phyloP scores from a whole-genome alignment of 2,329 filamentous ascomycete genomes.

The Pestalotiopsis sp. region DNA sequence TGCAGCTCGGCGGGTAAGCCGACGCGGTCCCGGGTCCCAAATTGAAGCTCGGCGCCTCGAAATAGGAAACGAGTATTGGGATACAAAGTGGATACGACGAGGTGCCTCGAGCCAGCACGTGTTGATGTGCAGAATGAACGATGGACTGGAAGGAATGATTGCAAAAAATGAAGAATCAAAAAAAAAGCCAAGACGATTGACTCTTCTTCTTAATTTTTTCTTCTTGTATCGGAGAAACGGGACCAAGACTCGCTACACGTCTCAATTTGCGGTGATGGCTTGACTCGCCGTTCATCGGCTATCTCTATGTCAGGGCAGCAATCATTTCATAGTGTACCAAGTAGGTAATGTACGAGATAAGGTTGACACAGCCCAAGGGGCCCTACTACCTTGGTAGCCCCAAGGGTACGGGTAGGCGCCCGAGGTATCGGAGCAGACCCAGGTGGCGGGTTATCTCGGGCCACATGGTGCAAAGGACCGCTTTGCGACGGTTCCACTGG shows the following conservation, averaged over 20 bases:
- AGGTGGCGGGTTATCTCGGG: constrained; percentile 9
- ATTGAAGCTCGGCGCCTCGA: not conserved
- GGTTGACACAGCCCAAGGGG: constrained; percentile 4
- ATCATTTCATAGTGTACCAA: not conserved
- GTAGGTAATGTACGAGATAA: constrained; percentile 8
- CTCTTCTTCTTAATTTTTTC: not conserved
- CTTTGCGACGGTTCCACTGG: constrained; percentile 1
- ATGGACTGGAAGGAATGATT: not conserved
- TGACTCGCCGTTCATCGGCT: constrained; percentile 14
- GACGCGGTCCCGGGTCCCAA: not conserved
- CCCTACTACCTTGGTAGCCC: not conserved
- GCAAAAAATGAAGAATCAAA: not conserved
- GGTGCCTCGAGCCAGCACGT: not conserved
- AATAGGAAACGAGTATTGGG: not conserved
- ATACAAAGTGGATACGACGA: not conserved
- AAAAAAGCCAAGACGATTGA: not conserved
- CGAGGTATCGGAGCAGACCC: not conserved
- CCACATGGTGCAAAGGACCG: constrained; percentile 3
- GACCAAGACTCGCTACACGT: not conserved
- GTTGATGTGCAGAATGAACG: not conserved
- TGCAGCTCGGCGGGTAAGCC: not conserved
- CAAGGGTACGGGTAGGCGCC: not conserved
- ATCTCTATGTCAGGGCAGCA: not conserved
- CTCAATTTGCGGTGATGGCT: not conserved
- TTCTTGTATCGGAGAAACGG: not conserved